Conservation (phyloP, 2,329 filamentous ascomycete species). For the Karstenula rhodostoma region DNA sequence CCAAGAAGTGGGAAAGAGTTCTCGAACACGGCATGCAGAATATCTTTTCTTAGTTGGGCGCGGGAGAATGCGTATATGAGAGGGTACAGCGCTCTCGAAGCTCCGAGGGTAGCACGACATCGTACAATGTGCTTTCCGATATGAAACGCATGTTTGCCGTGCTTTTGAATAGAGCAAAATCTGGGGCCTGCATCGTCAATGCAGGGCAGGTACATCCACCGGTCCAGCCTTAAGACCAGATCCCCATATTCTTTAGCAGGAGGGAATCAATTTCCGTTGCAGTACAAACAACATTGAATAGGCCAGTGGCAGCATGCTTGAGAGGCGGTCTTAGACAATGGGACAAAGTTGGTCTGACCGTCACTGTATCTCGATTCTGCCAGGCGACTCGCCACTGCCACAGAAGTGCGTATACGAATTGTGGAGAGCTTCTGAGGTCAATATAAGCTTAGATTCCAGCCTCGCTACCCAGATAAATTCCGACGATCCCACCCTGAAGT, state of each 20-base stretch:
- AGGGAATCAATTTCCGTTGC: neutral
- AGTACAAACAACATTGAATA: neutral
- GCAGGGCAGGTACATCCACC: neutral
- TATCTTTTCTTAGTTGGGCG: conserved; percentile 5
- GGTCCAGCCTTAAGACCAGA: neutral
- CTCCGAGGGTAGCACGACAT: conserved; percentile 9
- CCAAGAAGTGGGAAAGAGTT: neutral
- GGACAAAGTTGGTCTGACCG: neutral
- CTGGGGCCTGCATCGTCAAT: neutral
- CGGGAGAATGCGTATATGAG: conserved; percentile 12
- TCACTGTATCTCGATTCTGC: neutral
- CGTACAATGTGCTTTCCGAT: neutral
- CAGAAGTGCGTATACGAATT: neutral
- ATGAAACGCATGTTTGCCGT: conserved; percentile 4
- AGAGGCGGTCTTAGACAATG: neutral
- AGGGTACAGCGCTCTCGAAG: conserved; percentile 2
- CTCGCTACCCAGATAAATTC: neutral
- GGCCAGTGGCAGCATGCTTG: neutral
- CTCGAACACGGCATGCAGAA: conserved; percentile 1
- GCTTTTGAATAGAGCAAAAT: neutral
- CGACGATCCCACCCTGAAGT: conserved; percentile 6
- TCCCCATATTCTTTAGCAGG: neutral
- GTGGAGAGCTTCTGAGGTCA: neutral
- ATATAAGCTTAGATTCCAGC: conserved; percentile 4
- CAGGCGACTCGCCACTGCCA: neutral